A percentile compares a stretch with the other conserved stretches of the same genome.
Evolutionary conservation across 208 protist species (phyloP).

Genomic region (Leishmania arabica): DNA sequence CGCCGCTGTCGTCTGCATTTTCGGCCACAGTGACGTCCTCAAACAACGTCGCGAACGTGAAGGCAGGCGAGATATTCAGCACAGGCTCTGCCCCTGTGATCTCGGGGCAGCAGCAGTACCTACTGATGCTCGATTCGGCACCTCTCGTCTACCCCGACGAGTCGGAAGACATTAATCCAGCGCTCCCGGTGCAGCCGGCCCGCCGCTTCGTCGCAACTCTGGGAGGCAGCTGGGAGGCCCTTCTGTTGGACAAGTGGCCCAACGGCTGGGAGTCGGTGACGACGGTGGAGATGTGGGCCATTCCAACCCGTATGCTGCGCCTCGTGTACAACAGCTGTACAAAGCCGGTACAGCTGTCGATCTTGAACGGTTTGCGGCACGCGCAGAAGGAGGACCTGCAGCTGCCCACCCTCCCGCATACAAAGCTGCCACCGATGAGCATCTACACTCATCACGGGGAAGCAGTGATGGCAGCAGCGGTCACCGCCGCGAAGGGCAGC

Average conservation of each 20-base stretch:
- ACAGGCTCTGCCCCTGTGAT: not conserved
- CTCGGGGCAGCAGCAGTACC: slow-evolving; percentile 13
- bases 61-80: not conserved
- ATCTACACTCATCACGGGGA: slow-evolving; percentile 51
- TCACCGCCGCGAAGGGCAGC: slow-evolving; percentile 4
- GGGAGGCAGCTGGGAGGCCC: slow-evolving; percentile 84
- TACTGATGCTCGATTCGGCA: slow-evolving; percentile 8
- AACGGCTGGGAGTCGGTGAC: slow-evolving; percentile 82
- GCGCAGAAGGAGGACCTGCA: slow-evolving; percentile 72
- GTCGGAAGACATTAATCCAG: slow-evolving; percentile 78
- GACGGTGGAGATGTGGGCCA: slow-evolving; percentile 75
- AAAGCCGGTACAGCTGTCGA: slow-evolving; percentile 54
- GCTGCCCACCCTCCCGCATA: slow-evolving; percentile 45
- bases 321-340: slow-evolving; percentile 74
- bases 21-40: not conserved
- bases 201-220: slow-evolving; percentile 61
- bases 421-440: slow-evolving; percentile 84
- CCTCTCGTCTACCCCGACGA: slow-evolving; percentile 52
- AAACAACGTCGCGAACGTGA: not conserved
- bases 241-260: slow-evolving; percentile 88
- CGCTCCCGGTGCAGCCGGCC: slow-evolving; percentile 52
- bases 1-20: not conserved
- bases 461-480: slow-evolving; percentile 10
- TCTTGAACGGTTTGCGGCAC: slow-evolving; percentile 56
- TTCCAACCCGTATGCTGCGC: slow-evolving; percentile 75